These are phyloP conservation scores for Sambucus nigra DNA, from an alignment of 129 eudicot genomes.

Conservation along the genomic window DNA sequence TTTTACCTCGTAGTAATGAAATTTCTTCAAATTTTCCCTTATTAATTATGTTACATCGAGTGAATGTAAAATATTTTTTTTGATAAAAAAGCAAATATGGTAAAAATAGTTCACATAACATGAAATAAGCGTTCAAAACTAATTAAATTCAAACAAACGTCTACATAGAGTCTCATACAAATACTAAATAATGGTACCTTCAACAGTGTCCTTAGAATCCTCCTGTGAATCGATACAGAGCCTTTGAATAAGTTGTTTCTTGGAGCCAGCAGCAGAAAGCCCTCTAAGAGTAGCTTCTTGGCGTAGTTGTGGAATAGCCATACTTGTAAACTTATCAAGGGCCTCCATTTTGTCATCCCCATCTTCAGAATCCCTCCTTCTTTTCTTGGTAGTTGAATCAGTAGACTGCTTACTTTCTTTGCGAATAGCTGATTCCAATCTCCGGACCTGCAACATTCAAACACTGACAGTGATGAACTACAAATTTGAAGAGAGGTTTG, in stretches of 20 bases:
- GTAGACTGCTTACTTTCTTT: constrained; percentile 20
- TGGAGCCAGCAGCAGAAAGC: constrained; percentile 50
- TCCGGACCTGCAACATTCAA: constrained; percentile 42
- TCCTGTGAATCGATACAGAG: constrained; percentile 29
- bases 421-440: constrained; percentile 52
- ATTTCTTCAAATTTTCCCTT: too few relatives aligned
- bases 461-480: background rate
- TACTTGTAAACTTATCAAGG: constrained; percentile 28
- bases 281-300: constrained; percentile 53
- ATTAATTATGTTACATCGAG: too few relatives aligned
- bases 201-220: constrained; percentile 11
- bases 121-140: background rate
- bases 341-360: constrained; percentile 41
- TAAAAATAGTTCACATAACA: too few relatives aligned
- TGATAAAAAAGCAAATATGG: too few relatives aligned
- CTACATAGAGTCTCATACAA: background rate
- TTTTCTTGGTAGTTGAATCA: constrained; percentile 27
- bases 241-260: constrained; percentile 66
- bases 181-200: constrained; percentile 17
- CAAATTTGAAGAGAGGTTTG: background rate
- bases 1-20: too few relatives aligned
- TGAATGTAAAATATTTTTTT: too few relatives aligned
- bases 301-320: constrained; percentile 51
- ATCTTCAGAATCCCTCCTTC: constrained; percentile 40
- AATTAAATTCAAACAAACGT: background rate